phyloP scores from a whole-genome alignment of 2,329 filamentous ascomycete genomes.

The Penicillium sp. region DNA sequence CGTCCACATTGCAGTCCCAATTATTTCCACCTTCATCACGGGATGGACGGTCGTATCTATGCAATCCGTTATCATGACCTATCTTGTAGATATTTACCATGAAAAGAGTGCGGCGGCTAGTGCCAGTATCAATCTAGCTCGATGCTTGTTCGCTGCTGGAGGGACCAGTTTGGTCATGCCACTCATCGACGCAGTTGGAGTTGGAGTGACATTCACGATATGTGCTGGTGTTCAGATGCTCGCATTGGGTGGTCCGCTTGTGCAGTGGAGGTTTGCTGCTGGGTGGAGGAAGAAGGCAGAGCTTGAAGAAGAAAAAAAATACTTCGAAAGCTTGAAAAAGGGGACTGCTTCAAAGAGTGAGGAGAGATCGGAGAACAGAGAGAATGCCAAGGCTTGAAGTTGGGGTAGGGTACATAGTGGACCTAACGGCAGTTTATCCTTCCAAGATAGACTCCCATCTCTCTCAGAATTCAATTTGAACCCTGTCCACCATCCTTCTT shows the following conservation, averaged over 20 bases:
- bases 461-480: neutral
- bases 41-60: slow-evolving; percentile 55
- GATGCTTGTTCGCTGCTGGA: slow-evolving; percentile 54
- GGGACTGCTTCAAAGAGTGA: neutral
- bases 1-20: slow-evolving; percentile 52
- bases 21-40: slow-evolving; percentile 52
- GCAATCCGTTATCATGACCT: slow-evolving; percentile 52
- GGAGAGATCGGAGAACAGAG: neutral
- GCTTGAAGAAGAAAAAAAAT: neutral
- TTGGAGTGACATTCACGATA: slow-evolving; percentile 50
- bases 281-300: slow-evolving; percentile 34
- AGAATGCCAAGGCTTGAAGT: too few species aligned
- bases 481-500: neutral
- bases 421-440: too few species aligned
- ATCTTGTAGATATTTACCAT: slow-evolving; percentile 55
- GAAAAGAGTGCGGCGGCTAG: slow-evolving; percentile 52
- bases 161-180: slow-evolving; percentile 53
- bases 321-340: neutral
- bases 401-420: too few species aligned
- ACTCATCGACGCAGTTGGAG: slow-evolving; percentile 48
- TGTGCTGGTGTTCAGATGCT: slow-evolving; percentile 46
- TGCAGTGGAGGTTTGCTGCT: slow-evolving; percentile 46
- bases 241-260: slow-evolving; percentile 46
- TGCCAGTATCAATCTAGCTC: slow-evolving; percentile 54
- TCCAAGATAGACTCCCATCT: too few species aligned